Evolutionary conservation across 2,329 filamentous ascomycete genomes (phyloP).

Genomic region (Sclerotinia trifoliorum): DNA sequence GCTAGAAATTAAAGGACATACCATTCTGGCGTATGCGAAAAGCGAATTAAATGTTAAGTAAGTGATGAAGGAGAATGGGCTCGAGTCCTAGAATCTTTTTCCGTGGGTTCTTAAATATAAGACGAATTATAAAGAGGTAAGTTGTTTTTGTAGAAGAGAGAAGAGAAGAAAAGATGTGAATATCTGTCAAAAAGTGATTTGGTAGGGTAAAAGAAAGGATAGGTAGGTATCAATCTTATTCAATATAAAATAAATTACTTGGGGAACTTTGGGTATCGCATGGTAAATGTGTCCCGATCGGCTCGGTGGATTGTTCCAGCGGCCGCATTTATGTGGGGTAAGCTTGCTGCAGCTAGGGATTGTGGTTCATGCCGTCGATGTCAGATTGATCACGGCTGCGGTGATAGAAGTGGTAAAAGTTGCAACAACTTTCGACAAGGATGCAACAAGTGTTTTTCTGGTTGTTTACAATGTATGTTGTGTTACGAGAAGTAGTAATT

Average conservation of each 20-base stretch:
- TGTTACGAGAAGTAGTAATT: background rate
- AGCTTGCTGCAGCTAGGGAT: background rate
- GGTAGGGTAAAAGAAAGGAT: background rate
- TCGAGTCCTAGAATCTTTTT: background rate
- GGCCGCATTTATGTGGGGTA: conserved; percentile 4
- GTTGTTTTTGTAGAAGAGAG: background rate
- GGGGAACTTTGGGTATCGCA: background rate
- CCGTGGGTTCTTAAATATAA: background rate
- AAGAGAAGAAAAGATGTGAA: background rate
- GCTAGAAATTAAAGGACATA: background rate
- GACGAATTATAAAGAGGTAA: background rate
- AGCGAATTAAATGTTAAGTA: background rate
- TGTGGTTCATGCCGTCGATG: too few relatives aligned
- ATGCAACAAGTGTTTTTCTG: too few relatives aligned
- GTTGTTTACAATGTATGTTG: too few relatives aligned
- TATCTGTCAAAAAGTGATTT: conserved; percentile 7
- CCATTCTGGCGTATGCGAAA: conserved; percentile 9
- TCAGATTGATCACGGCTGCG: too few relatives aligned
- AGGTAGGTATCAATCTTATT: conserved; percentile 4
- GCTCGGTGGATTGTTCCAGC: conserved; percentile 2
- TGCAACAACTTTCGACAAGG: too few relatives aligned
- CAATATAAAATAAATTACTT: background rate
- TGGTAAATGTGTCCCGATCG: conserved; percentile 19
- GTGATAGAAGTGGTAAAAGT: too few relatives aligned
- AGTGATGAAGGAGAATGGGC: background rate